Conservation (phyloP, 495 filamentous ascomycete genomes). For the Talaromyces thailandensis region DNA sequence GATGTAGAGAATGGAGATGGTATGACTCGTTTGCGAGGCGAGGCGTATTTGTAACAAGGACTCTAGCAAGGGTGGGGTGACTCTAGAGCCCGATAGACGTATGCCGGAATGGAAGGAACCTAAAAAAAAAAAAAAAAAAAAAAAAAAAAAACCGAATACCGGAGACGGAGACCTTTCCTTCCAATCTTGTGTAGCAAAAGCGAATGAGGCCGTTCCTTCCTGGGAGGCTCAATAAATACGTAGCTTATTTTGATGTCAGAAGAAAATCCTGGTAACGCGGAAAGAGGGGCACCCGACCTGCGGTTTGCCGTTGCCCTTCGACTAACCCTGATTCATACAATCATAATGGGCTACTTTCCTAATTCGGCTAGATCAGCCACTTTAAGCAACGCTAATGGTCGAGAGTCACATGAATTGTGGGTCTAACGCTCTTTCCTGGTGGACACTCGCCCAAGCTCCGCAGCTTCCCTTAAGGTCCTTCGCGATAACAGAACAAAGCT, state of each 20-base stretch:
- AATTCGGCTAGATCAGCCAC: background rate
- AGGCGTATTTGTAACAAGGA: background rate
- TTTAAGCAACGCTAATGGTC: background rate
- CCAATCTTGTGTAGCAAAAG: background rate
- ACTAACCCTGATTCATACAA: background rate
- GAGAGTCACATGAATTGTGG: background rate
- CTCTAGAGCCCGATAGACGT: background rate
- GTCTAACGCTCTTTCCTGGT: background rate
- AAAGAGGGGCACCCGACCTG: background rate
- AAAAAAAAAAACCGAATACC: background rate
- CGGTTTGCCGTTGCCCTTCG: background rate
- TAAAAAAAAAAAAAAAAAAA: background rate
- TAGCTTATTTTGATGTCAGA: background rate
- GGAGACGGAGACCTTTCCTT: background rate
- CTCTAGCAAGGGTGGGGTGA: background rate
- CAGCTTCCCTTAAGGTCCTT: background rate
- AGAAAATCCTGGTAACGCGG: background rate
- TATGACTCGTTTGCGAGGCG: background rate
- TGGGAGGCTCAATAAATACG: conserved; percentile 2
- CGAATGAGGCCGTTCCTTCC: background rate
- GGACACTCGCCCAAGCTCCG: background rate
- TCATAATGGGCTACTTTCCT: background rate
- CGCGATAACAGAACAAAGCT: background rate
- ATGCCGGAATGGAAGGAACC: background rate
- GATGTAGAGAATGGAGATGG: background rate